These are phyloP conservation scores for Vaucheria bursata DNA, from an alignment of 352 stramenopile species.

Conservation along the genomic window DNA sequence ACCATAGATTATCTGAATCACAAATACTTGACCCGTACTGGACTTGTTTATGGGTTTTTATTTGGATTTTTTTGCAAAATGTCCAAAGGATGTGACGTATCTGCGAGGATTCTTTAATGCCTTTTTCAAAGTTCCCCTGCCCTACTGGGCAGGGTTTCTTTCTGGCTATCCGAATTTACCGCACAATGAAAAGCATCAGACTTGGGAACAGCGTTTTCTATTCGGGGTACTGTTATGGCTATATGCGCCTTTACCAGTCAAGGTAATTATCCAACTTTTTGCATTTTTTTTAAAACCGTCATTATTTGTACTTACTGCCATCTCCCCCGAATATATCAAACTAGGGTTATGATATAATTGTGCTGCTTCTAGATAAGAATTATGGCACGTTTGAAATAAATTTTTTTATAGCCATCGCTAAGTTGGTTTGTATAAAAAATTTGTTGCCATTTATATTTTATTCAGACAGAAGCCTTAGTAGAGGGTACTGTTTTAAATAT, in stretches of 20 bases:
- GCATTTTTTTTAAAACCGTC: not conserved
- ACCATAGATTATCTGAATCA: too few relatives aligned
- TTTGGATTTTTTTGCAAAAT: not conserved
- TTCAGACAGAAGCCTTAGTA: too few relatives aligned
- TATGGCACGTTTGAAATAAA: not conserved
- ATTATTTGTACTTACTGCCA: not conserved
- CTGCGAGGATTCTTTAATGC: conserved; percentile 69
- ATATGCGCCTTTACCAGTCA: conserved; percentile 12
- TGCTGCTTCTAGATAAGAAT: conserved; percentile 36
- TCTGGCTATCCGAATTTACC: conserved; percentile 64
- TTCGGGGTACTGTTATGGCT: conserved; percentile 63
- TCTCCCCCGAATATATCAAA: too few relatives aligned
- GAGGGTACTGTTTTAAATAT: too few relatives aligned
- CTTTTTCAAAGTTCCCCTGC: conserved; percentile 65
- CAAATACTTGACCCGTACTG: too few relatives aligned
- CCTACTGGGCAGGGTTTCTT: conserved; percentile 67
- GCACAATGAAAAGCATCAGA: conserved; percentile 66
- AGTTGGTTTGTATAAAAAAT: too few relatives aligned
- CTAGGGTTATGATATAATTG: too few relatives aligned
- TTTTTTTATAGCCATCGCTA: too few relatives aligned
- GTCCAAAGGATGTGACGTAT: conserved; percentile 21
- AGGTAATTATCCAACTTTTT: not conserved
- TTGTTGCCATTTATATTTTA: too few relatives aligned
- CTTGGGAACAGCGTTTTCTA: conserved; percentile 57
- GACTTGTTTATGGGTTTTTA: too few relatives aligned